A percentile compares a stretch with the other conserved stretches of the same genome.
These are phyloP conservation scores for Candida tropicalis DNA, from an alignment of 1,139 yeast species.

Conservation along the genomic window DNA sequence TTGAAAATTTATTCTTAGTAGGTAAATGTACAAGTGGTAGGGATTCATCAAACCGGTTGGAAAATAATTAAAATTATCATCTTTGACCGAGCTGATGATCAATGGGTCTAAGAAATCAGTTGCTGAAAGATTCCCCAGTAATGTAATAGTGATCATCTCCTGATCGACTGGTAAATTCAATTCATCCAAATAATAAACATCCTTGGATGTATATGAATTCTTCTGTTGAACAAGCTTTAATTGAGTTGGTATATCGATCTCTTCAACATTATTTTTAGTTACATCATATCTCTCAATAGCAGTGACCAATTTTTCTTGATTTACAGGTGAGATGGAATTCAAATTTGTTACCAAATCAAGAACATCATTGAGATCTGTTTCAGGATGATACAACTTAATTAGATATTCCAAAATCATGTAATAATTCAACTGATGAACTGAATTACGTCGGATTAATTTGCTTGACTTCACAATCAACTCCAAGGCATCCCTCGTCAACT, in stretches of 20 bases:
- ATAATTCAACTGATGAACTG: conserved; percentile 3
- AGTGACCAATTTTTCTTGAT: conserved; percentile 6
- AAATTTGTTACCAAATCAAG: conserved; percentile 10
- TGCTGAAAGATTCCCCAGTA: conserved; percentile 20
- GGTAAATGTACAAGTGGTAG: conserved; percentile 15
- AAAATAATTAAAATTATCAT: conserved; percentile 12
- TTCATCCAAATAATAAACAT: conserved; percentile 15
- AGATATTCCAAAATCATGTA: conserved; percentile 12
- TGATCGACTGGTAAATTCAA: conserved; percentile 9
- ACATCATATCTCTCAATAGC: background rate
- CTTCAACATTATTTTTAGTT: background rate
- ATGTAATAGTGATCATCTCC: conserved; percentile 11
- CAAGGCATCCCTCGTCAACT: conserved; percentile 8
- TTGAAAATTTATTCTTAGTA: conserved; percentile 15
- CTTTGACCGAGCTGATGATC: conserved; percentile 14
- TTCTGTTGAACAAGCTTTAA: conserved; percentile 1
- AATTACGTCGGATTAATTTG: conserved; percentile 8
- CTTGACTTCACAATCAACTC: conserved; percentile 9
- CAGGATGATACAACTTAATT: conserved; percentile 7
- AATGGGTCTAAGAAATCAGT: conserved; percentile 22
- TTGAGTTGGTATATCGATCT: conserved; percentile 4
- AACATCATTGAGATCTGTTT: conserved; percentile 8
- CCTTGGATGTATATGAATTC: conserved; percentile 11
- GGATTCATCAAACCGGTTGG: conserved; percentile 17
- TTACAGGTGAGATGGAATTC: conserved; percentile 5